These are phyloP conservation scores for Saccharomyces cerevisiae DNA, from an alignment of 805 yeast species.

Conservation along the genomic window DNA sequence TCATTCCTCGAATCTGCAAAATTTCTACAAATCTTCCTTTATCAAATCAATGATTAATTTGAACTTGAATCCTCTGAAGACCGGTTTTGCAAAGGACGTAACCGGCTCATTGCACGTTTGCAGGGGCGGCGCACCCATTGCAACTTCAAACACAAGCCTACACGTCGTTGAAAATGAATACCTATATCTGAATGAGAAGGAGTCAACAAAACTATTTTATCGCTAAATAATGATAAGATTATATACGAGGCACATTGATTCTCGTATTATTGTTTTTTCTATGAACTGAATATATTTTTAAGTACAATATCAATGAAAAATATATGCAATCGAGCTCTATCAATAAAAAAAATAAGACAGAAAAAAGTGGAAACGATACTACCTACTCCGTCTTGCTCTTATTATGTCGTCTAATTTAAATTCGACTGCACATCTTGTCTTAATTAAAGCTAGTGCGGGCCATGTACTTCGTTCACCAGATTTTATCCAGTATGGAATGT, in stretches of 20 bases:
- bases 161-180: constrained; percentile 53
- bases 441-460: constrained; percentile 78
- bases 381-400: constrained; percentile 29
- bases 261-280: not conserved
- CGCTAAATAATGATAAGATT: constrained; percentile 19
- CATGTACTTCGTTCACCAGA: constrained; percentile 91
- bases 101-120: constrained; percentile 63
- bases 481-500: constrained; percentile 79
- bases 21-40: constrained; percentile 2
- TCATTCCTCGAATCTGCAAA: not conserved
- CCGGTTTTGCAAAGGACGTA: constrained; percentile 77
- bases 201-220: constrained; percentile 37
- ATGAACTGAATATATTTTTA: not conserved
- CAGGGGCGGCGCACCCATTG: constrained; percentile 42
- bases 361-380: not conserved
- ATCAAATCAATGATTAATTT: constrained; percentile 29
- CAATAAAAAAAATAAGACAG: not conserved
- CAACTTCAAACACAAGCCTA: constrained; percentile 14
- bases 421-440: constrained; percentile 86
- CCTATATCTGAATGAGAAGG: constrained; percentile 50
- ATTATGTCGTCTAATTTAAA: constrained; percentile 73
- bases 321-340: not conserved
- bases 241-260: not conserved
- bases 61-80: constrained; percentile 56
- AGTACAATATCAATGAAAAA: not conserved